These are phyloP conservation scores for Sphagnum contortum DNA, from an alignment of 225 moss, liverwort and hornwort species.

Conservation along the genomic window DNA sequence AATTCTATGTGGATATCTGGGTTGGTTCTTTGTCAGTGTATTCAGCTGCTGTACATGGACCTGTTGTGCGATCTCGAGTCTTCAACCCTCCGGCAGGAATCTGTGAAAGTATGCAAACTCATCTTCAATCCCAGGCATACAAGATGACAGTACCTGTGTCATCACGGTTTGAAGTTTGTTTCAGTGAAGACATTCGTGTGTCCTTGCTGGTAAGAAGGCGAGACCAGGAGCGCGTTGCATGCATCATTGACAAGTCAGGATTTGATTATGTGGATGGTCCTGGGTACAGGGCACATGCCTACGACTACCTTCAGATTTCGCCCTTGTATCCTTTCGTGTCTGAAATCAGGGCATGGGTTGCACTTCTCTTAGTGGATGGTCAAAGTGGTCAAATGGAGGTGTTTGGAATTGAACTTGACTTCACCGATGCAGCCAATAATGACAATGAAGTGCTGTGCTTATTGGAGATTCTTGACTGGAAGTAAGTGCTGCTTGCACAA, in stretches of 20 bases:
- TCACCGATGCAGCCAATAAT: constrained; percentile 65
- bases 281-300: constrained; percentile 69
- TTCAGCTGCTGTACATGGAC: constrained; percentile 71
- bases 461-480: constrained; percentile 92
- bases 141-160: constrained; percentile 83
- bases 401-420: constrained; percentile 85
- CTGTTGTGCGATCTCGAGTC: constrained; percentile 50
- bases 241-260: constrained; percentile 70
- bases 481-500: constrained; percentile 43
- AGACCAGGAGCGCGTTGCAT: constrained; percentile 83
- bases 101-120: constrained; percentile 62
- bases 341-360: constrained; percentile 81
- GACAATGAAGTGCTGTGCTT: constrained; percentile 78
- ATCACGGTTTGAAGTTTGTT: constrained; percentile 46
- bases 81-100: constrained; percentile 53
- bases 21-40: constrained; percentile 47
- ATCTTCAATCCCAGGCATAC: constrained; percentile 57
- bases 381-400: constrained; percentile 56
- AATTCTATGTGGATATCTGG: constrained; percentile 92
- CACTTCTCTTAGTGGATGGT: constrained; percentile 54
- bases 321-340: constrained; percentile 72
- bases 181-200: constrained; percentile 43
- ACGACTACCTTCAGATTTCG: constrained; percentile 70
- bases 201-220: constrained; percentile 72
- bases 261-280: constrained; percentile 79